Percentiles rank a stretch among this genome's conserved stretches.
phyloP scores from a whole-genome alignment of 2,329 filamentous ascomycete species.

The Nannizziopsis arthrosporioides region DNA sequence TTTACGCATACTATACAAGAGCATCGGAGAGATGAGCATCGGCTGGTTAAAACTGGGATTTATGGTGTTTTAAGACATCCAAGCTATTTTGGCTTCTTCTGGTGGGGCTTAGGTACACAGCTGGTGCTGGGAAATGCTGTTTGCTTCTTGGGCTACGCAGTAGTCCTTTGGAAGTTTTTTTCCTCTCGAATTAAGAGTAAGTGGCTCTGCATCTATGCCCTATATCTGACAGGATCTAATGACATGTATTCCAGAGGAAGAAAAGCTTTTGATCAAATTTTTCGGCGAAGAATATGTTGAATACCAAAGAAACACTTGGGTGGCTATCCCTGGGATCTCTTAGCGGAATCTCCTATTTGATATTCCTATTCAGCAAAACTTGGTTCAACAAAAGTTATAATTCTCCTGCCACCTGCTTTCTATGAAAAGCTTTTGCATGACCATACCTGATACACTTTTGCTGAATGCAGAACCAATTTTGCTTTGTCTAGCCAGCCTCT shows the following conservation, averaged over 20 bases:
- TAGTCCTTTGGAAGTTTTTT: constrained; percentile 81
- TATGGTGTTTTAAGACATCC: constrained; percentile 72
- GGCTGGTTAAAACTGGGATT: constrained; percentile 70
- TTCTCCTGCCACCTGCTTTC: too few species aligned
- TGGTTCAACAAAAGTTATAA: neutral
- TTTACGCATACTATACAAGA: constrained; percentile 83
- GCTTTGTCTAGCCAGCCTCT: too few species aligned
- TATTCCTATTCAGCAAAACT: neutral
- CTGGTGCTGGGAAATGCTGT: constrained; percentile 73
- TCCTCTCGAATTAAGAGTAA: constrained; percentile 53
- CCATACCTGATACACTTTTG: too few species aligned
- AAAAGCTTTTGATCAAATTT: constrained; percentile 63
- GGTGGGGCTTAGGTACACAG: constrained; percentile 95
- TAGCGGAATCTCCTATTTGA: constrained; percentile 17
- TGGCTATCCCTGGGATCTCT: constrained; percentile 67
- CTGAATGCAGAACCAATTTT: too few species aligned
- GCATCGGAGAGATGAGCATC: constrained; percentile 56
- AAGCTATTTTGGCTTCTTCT: constrained; percentile 96
- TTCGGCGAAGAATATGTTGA: constrained; percentile 71
- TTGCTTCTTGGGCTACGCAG: constrained; percentile 61
- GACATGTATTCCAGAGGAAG: constrained; percentile 52
- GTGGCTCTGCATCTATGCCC: constrained; percentile 22
- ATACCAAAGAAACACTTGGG: constrained; percentile 59
- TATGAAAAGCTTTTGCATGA: too few species aligned
- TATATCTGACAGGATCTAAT: neutral